Base-by-base conservation (phyloP, 2,329 filamentous ascomycete genomes). In the Daldinia sp. region DNA sequence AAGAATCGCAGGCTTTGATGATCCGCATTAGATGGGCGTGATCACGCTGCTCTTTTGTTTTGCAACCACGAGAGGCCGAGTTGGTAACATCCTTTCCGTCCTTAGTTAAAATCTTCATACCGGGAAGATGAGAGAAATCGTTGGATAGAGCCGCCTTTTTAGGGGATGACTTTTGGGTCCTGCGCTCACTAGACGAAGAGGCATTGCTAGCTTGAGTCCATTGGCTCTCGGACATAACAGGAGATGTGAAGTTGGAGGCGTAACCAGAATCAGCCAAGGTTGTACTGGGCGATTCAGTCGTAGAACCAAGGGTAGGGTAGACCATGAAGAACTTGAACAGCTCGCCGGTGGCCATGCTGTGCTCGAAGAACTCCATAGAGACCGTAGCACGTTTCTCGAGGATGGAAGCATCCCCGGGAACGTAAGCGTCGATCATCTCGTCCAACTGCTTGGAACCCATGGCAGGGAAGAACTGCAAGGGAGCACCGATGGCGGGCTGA, bases 1-100 rank as follows among this genome's bases (percentile, higher is more conserved):
- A 91, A 67, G 82, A 81, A 48, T 89, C 86, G 76, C 89, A 91
- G n/a, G 89, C 89, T 80, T 90, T 90, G 77, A 90, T 87, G 75
- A 89, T 88, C 67, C 89, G 83, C 87, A 91, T 90, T 53, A 90
- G 79, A 72, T 90, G 88, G 5, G 89, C 89, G 74, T 90, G 89
- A 60, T 90, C 88, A 37, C 89, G 85, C 81, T 90, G 88, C 81
- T 90, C 88, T 82, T 89, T 89, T 59, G 89, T 89, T 81, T 90
- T 90, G 77, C 85, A 88, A 37, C 88, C 88, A 42, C 88, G 84
- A 15, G 87, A 88, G 13, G 87, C 87, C 62, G 85, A 84, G 77
- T 89, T 87, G 50, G 89, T 91, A 63, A 91, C 85, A 75, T 91
- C 89, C 46, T 81, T 79, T 54, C 89, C 89, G 70, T 89, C 88